Evolutionary conservation across 1,139 yeast species (phyloP).

Genomic region (Magnusiomyces paraingens): DNA sequence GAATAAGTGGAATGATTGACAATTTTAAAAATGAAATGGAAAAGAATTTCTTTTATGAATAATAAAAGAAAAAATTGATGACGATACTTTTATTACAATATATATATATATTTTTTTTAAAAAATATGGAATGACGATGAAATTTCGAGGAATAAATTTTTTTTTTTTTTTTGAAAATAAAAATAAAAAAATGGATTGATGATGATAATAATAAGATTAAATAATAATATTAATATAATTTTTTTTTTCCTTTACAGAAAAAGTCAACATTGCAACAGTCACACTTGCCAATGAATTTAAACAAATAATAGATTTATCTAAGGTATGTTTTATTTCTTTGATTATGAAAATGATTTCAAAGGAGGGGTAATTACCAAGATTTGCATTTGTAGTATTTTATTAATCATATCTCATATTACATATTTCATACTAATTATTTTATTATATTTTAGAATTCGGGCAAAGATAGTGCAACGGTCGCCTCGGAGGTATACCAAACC

Average conservation of each 20-base stretch:
- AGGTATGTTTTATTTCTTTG: constrained; percentile 18
- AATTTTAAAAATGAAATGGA: no score
- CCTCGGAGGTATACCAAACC: constrained; percentile 32
- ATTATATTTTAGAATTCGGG: constrained; percentile 27
- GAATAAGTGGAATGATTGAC: no score
- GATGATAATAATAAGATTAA: no score
- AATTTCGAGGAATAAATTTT: no score
- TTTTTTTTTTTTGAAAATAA: no score
- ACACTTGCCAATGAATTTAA: constrained; percentile 26
- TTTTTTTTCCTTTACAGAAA: constrained; percentile 18
- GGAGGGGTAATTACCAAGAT: no score
- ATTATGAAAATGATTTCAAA: not conserved
- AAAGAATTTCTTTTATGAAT: no score
- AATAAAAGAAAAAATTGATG: no score
- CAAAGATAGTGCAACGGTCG: constrained; percentile 29
- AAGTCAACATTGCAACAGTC: constrained; percentile 33
- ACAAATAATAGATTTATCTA: constrained; percentile 27
- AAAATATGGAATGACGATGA: no score
- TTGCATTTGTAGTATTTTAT: not conserved
- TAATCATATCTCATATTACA: not conserved
- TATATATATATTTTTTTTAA: no score
- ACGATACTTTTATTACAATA: no score
- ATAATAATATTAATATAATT: not conserved
- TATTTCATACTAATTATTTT: not conserved
- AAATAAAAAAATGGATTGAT: no score